Evolutionary conservation across 345 rosid species (phyloP).

Genomic region (Hirschfeldia incana): DNA sequence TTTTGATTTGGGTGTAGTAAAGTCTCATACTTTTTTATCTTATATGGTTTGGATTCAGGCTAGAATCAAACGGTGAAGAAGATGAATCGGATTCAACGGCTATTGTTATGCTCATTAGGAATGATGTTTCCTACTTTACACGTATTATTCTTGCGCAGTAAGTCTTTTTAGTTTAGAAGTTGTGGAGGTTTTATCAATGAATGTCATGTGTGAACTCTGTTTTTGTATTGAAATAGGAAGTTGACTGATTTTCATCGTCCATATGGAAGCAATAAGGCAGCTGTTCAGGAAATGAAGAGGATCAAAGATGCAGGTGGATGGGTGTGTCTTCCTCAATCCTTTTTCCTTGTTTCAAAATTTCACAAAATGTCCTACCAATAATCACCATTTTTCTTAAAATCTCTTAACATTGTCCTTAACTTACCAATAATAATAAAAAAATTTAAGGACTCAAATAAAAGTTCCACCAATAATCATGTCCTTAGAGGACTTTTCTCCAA

Average conservation of each 20-base stretch:
- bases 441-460: too few relatives aligned
- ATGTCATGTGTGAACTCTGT: not conserved
- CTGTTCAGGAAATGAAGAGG: slow-evolving; percentile 78
- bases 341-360: not conserved
- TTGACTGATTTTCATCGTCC: slow-evolving; percentile 87
- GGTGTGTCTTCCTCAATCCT: slow-evolving; percentile 48
- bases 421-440: too few relatives aligned
- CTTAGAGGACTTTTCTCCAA: not conserved
- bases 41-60: slow-evolving; percentile 49
- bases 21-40: too few relatives aligned
- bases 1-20: slow-evolving; percentile 9
- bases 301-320: slow-evolving; percentile 99
- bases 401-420: too few relatives aligned
- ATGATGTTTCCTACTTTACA: slow-evolving; percentile 57
- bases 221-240: slow-evolving; percentile 43
- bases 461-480: too few relatives aligned
- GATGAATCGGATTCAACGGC: slow-evolving; percentile 94
- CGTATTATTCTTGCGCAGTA: slow-evolving; percentile 87
- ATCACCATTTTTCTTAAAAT: too few relatives aligned
- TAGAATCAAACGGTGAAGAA: slow-evolving; percentile 51
- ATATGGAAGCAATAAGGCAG: slow-evolving; percentile 65
- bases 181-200: not conserved
- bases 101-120: slow-evolving; percentile 64
- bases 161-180: not conserved
- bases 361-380: too few relatives aligned